phyloP scores from a whole-genome alignment of 768 basidiomycete genomes.

The Rhodotorula kratochvilovae region DNA sequence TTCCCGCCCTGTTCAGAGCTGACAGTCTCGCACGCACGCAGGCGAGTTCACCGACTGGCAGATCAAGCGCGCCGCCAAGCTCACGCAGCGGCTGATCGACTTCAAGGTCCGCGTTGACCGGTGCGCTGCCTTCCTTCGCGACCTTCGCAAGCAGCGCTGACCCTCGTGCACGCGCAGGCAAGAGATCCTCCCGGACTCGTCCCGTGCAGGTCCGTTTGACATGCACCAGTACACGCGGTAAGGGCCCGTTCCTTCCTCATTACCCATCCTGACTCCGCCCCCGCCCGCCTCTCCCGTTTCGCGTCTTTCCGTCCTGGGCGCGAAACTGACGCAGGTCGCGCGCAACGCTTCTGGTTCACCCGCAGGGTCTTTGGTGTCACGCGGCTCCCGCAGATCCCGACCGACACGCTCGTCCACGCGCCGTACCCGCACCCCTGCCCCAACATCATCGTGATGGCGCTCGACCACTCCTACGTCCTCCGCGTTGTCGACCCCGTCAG shows the following conservation, averaged over 20 bases:
- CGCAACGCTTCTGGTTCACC: conserved; percentile 42
- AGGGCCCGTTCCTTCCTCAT: background rate
- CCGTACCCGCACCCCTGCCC: conserved; percentile 53
- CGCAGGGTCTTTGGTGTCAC: conserved; percentile 63
- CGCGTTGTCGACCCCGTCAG: conserved; percentile 56
- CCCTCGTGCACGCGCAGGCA: conserved; percentile 52
- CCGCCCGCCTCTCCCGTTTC: background rate
- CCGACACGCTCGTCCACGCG: conserved; percentile 61
- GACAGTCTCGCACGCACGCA: background rate
- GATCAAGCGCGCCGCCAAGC: conserved; percentile 74
- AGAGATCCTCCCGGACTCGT: conserved; percentile 65
- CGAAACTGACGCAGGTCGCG: conserved; percentile 32
- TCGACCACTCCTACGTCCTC: conserved; percentile 75
- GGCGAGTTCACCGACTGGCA: conserved; percentile 70
- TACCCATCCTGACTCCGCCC: conserved; percentile 17
- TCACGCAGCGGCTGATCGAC: conserved; percentile 65
- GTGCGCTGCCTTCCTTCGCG: background rate
- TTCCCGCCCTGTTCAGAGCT: background rate
- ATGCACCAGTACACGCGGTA: conserved; percentile 52
- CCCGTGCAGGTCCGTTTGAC: conserved; percentile 61
- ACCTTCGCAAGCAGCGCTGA: background rate
- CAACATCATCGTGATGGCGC: conserved; percentile 64
- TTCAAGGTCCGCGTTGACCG: conserved; percentile 56
- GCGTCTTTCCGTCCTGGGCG: background rate
- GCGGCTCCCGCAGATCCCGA: conserved; percentile 64